phyloP scores from a whole-genome alignment of 2,329 filamentous ascomycete genomes.

The Talaromyces sp. region DNA sequence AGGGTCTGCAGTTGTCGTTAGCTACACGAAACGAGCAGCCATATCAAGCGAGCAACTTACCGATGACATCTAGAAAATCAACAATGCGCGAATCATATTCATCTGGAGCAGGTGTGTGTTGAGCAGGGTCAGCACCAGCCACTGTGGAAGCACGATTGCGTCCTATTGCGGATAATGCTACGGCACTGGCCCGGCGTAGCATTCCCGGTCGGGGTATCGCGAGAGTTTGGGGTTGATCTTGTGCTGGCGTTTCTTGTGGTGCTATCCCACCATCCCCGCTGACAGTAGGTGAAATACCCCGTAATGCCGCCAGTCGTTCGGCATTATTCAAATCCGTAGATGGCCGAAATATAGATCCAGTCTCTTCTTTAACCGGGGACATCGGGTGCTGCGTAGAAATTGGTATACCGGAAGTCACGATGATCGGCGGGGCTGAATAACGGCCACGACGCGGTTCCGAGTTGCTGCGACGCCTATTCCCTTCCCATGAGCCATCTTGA shows the following conservation, averaged over 20 bases:
- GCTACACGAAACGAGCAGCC: not conserved
- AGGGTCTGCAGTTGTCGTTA: slow-evolving; percentile 55
- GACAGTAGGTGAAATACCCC: not conserved
- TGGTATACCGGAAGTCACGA: slow-evolving; percentile 25
- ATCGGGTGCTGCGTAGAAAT: slow-evolving; percentile 26
- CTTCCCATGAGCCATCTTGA: slow-evolving; percentile 31
- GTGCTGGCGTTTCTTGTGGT: not conserved
- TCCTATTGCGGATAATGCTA: slow-evolving; percentile 32
- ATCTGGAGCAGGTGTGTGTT: slow-evolving; percentile 21
- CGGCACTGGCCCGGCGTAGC: slow-evolving; percentile 36
- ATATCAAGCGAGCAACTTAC: slow-evolving; percentile 45
- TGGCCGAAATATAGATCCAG: slow-evolving; percentile 24
- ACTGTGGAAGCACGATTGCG: slow-evolving; percentile 37
- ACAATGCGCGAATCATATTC: slow-evolving; percentile 65
- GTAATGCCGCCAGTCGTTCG: slow-evolving; percentile 19
- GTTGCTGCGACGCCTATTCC: slow-evolving; percentile 40
- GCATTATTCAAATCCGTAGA: slow-evolving; percentile 20
- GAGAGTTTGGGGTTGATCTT: not conserved
- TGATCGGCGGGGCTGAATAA: slow-evolving; percentile 31
- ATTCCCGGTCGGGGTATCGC: slow-evolving; percentile 12
- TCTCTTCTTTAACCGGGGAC: slow-evolving; percentile 38
- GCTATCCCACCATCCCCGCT: not conserved
- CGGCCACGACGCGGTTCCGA: slow-evolving; percentile 41
- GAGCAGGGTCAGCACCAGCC: slow-evolving; percentile 25
- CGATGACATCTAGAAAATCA: slow-evolving; percentile 67